These are phyloP conservation scores for Myriangium duriaei DNA, from an alignment of 2,329 filamentous ascomycete species.

Conservation along the genomic window DNA sequence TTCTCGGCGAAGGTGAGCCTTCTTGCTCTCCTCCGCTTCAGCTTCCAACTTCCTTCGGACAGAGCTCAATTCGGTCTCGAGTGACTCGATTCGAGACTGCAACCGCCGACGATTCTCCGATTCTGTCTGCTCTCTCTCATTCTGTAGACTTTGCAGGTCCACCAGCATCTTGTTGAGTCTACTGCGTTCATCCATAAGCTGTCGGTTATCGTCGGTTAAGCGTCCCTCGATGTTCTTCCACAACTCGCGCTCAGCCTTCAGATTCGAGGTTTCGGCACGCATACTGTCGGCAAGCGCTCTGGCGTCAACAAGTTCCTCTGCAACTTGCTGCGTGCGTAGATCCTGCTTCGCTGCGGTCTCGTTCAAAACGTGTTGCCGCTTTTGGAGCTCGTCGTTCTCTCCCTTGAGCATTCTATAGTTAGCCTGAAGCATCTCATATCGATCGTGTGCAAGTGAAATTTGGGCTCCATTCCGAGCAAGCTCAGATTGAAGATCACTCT, in stretches of 20 bases:
- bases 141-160: slow-evolving; percentile 77
- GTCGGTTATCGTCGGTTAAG: slow-evolving; percentile 77
- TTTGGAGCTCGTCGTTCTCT: slow-evolving; percentile 79
- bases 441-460: slow-evolving; percentile 65
- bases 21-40: slow-evolving; percentile 74
- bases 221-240: slow-evolving; percentile 91
- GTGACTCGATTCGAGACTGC: slow-evolving; percentile 60
- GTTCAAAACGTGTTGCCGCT: slow-evolving; percentile 61
- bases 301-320: slow-evolving; percentile 82
- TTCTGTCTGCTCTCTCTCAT: slow-evolving; percentile 78
- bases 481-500: slow-evolving; percentile 69
- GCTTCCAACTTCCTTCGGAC: slow-evolving; percentile 74
- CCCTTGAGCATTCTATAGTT: slow-evolving; percentile 74
- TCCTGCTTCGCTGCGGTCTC: slow-evolving; percentile 85
- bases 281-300: slow-evolving; percentile 72
- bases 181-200: slow-evolving; percentile 68
- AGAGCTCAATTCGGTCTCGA: slow-evolving; percentile 66
- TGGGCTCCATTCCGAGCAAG: slow-evolving; percentile 70
- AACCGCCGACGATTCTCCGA: slow-evolving; percentile 70
- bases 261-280: slow-evolving; percentile 78
- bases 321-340: slow-evolving; percentile 76
- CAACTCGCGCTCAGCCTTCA: slow-evolving; percentile 87
- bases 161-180: slow-evolving; percentile 72
- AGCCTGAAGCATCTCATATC: slow-evolving; percentile 77
- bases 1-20: slow-evolving; percentile 70